Base-by-base conservation (phyloP, 2,329 filamentous ascomycete genomes). In the Aspergillus melleus region DNA sequence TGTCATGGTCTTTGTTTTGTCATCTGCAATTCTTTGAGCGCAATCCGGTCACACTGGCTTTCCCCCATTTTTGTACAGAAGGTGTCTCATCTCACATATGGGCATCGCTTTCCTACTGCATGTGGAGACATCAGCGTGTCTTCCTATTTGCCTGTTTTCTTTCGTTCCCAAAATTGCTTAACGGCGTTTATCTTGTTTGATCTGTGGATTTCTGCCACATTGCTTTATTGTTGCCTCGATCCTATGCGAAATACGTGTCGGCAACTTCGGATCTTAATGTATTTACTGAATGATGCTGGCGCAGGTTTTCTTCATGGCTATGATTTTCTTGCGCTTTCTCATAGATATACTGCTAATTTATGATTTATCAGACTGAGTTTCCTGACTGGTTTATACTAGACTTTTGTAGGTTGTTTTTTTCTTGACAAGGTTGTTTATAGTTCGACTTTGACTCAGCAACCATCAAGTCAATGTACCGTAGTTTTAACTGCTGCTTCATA, bases 191-290 rank as follows among this genome's bases (percentile, higher is more conserved):
- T 50, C 12, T 60, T 46, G 42, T 20, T 30, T 58, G 52, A 47
- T 47, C 49, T 2, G 22, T 58, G 42, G 49, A 32, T 32, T n/a
- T 24, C n/a, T 29, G 39, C 36, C 57, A 46, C 16, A 51, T 56
- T 39, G 29, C 53, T 42, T 57, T 52, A n/a, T 47, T 32, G 32
- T 49, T 54, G 20, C 30, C 46, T 53, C 30, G 20, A 32, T 55
- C 59, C 52, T 50, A 57, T 60, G 58, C 51, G 54, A 57, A 57
- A 62, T 59, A 60, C 55, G 61, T 53, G 55, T 53, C 47, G 52
- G 46, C 56, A 51, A 60, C 46, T 22, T 49, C 54, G 54, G 46
- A 42, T 24, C 19, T 58, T 58, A 58, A 51, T 55, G 53, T 50
- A 63, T 55, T 55, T 52, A 55, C 55, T 53, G 54, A 44, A 60